Base-by-base conservation (phyloP, 352 stramenopile genomes). In the Phytophthora quininea region DNA sequence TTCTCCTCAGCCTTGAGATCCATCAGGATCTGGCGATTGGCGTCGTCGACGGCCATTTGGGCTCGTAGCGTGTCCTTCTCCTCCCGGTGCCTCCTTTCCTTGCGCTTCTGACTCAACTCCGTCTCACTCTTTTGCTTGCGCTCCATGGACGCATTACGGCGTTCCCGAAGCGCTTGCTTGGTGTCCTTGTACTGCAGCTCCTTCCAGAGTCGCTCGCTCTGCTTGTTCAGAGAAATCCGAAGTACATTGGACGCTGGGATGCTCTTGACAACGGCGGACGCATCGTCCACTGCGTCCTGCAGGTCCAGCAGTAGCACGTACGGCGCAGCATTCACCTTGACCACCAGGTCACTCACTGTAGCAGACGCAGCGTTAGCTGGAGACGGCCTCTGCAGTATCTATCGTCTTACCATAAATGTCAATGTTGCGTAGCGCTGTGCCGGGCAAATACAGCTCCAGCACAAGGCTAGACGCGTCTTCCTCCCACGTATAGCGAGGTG, bases 1-100 rank as follows among this genome's bases (percentile, higher is more conserved):
- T 93, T 95, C 51, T 95, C 87, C 15, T 90, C 79, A 1, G 80
- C 82, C 47, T 95, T 93, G 14, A 93, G 65, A 52, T 95, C 85
- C 3, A 67, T 64, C 9, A 95, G 67, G 19, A 93, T 77, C 59
- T 93, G 85, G 3, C 85, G 82, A 49, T 92, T 92, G 7, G 71
- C 63, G 46, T 95, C 85, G 42, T 93, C 87, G 8, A 95, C 79
- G 1, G 79, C 81, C 88, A 95, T 93, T 56, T 95, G 88, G 3
- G 86, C 88, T 3, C 88, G 82, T 33, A 95, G 64, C 10, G 82
- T 89, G 29, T 88, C 79, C 53, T 90, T 91, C 58, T 95, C 85
- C 35, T 91, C 87, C 24, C 79, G 57, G 42, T 92, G 71, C 38
- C 77, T 86, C 11, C 66, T 64, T 1, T 92, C 79, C 50, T 86